These are phyloP conservation scores for Yamadazyma sp. DNA, from an alignment of 1,139 yeast species.

Conservation along the genomic window DNA sequence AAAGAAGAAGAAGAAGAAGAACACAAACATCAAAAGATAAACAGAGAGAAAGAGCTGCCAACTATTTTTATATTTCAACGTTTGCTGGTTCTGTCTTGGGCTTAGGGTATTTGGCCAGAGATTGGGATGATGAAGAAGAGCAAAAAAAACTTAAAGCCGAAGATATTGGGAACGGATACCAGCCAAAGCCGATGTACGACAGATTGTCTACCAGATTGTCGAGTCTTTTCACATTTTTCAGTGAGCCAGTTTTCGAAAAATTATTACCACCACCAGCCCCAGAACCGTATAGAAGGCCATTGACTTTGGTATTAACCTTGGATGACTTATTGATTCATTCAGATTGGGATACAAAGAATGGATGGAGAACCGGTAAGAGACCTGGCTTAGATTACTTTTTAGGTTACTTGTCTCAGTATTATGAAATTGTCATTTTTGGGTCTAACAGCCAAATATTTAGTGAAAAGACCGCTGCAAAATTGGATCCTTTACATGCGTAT, in stretches of 20 bases:
- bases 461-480: slow-evolving; percentile 79
- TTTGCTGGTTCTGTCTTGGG: slow-evolving; percentile 66
- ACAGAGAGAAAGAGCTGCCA: slow-evolving; percentile 63
- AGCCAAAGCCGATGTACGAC: slow-evolving; percentile 62
- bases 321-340: slow-evolving; percentile 91
- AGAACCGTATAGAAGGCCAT: slow-evolving; percentile 89
- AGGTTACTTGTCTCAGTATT: slow-evolving; percentile 91
- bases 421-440: slow-evolving; percentile 89
- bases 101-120: slow-evolving; percentile 73
- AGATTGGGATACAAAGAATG: slow-evolving; percentile 87
- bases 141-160: slow-evolving; percentile 50
- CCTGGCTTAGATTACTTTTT: slow-evolving; percentile 97
- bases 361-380: slow-evolving; percentile 99
- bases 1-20: slow-evolving; percentile 55
- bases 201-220: slow-evolving; percentile 72
- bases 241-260: slow-evolving; percentile 92
- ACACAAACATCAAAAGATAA: slow-evolving; percentile 61
- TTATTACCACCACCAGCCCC: slow-evolving; percentile 86
- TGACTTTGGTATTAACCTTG: slow-evolving; percentile 82
- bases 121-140: slow-evolving; percentile 83
- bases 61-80: slow-evolving; percentile 62
- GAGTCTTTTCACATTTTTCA: slow-evolving; percentile 78
- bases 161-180: slow-evolving; percentile 64
- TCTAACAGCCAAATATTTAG: slow-evolving; percentile 84
- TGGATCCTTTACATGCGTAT: slow-evolving; percentile 91